Evolutionary conservation across 148 eudicot species (phyloP), one percentile per base, ranked within the genome.

Genomic region (Persicaria tinctoria): DNA sequence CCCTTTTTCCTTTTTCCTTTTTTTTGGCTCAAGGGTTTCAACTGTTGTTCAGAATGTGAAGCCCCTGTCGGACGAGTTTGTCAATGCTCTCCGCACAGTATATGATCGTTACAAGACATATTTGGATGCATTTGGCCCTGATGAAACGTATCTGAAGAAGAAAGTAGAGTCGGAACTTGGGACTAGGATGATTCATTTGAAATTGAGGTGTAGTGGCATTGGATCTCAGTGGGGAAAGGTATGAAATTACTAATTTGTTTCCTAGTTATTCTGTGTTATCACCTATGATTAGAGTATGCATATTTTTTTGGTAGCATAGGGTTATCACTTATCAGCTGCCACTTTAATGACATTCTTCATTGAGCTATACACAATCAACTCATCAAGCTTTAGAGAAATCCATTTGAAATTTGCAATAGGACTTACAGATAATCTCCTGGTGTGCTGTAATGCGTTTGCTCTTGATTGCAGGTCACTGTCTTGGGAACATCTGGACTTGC

Each of bases 171-270:
- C 77, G 57, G 91, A 88, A 78, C 79, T 90, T 20, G 95, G 95
- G 71, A 90, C 86, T 20, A 85, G 88, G 85, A 86, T 91, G 97
- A 94, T 91, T 80, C 90, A 94, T 86, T 79, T 91, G 81, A 94
- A 94, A 81, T 86, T 94, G 95, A 89, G 98, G 80, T 91, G 97
- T 79, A 82, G 91, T 18, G 88, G 90, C 75, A 86, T 94, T 74
- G 88, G 87, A 74, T 82, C 95, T 55, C 86, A 87, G 55, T 94
- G 98, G 98, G 98, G 93, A 81, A 93, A 93, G 98, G 98, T 93
- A 89, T 53, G 9, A 53, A 41, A 59, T 14, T 77, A 17, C 47
- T 75, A 63, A n/a, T 14, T 55, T 17, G 59, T 18, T 32, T 32
- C 41, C 41, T 32, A 32, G 41, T 32, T 32, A 32, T 32, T 32